These are phyloP conservation scores for Thalassiosira sp. DNA, from an alignment of 352 stramenopile species.

Conservation along the genomic window DNA sequence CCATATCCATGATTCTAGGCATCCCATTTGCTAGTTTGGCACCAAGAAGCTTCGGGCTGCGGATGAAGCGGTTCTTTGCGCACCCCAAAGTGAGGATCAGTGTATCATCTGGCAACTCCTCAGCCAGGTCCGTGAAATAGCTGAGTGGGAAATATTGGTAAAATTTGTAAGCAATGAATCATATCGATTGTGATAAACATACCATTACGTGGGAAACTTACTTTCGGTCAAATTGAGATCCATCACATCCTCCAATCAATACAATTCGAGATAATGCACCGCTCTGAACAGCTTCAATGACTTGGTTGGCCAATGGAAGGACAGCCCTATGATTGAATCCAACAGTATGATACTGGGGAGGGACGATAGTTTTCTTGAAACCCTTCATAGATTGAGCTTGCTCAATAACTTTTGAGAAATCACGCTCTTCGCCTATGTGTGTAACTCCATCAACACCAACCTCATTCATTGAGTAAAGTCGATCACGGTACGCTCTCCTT, in stretches of 20 bases:
- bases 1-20: slow-evolving; percentile 83
- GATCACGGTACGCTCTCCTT: slow-evolving; percentile 75
- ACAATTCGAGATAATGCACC: slow-evolving; percentile 80
- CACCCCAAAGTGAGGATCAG: slow-evolving; percentile 83
- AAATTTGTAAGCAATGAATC: no score
- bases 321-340: slow-evolving; percentile 83
- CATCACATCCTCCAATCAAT: slow-evolving; percentile 85
- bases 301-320: slow-evolving; percentile 68
- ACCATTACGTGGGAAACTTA: slow-evolving; percentile 11
- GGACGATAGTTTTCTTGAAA: slow-evolving; percentile 68
- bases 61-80: slow-evolving; percentile 77
- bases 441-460: slow-evolving; percentile 75
- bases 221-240: slow-evolving; percentile 80
- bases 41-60: slow-evolving; percentile 55
- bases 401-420: slow-evolving; percentile 79
- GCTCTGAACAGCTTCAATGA: slow-evolving; percentile 77
- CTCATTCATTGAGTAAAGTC: slow-evolving; percentile 81
- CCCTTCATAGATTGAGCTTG: slow-evolving; percentile 71
- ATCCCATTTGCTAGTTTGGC: slow-evolving; percentile 76
- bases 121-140: slow-evolving; percentile 83
- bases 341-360: slow-evolving; percentile 65
- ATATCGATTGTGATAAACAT: no score
- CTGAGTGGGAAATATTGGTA: slow-evolving; percentile 4
- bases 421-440: slow-evolving; percentile 69
- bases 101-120: slow-evolving; percentile 72